A percentile compares a stretch with the other conserved stretches of the same genome.
Conservation (phyloP, 257 asterid genomes). For the Plantago major region DNA sequence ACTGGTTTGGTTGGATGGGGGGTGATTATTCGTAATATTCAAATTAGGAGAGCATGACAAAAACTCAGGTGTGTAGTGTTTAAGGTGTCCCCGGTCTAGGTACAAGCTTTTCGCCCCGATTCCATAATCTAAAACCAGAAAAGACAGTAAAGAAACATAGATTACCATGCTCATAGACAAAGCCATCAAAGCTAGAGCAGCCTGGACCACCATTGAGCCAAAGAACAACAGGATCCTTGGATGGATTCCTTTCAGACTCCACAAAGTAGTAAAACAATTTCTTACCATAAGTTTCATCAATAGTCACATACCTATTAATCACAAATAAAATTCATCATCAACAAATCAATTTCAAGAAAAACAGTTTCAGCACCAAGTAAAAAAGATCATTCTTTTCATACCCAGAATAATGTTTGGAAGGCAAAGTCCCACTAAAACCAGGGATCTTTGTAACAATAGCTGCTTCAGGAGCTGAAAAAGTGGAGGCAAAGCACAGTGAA, state of each 20-base stretch:
- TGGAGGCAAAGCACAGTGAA: conserved; percentile 17
- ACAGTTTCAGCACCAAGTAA: background rate
- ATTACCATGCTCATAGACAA: conserved; percentile 90
- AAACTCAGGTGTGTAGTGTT: too few relatives aligned
- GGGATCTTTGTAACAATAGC: conserved; percentile 58
- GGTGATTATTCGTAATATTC: too few relatives aligned
- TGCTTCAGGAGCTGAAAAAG: conserved; percentile 56
- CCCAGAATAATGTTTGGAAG: conserved; percentile 96
- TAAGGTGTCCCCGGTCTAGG: too few relatives aligned
- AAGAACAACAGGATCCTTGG: conserved; percentile 76
- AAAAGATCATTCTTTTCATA: conserved; percentile 16
- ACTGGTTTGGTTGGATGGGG: too few relatives aligned
- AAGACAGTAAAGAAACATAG: background rate
- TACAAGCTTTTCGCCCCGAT: background rate
- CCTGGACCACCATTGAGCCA: conserved; percentile 99
- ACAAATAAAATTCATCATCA: conserved; percentile 7
- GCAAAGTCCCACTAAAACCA: conserved; percentile 66
- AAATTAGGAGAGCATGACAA: too few relatives aligned
- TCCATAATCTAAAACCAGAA: background rate
- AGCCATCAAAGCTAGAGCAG: conserved; percentile 97
- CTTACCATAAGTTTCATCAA: conserved; percentile 64
- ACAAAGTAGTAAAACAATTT: conserved; percentile 80
- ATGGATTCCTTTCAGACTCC: conserved; percentile 69
- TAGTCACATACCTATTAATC: conserved; percentile 54
- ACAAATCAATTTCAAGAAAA: conserved; percentile 14